Evolutionary conservation across 106 monocot species (phyloP).

Genomic region (Platanthera zijinensis): DNA sequence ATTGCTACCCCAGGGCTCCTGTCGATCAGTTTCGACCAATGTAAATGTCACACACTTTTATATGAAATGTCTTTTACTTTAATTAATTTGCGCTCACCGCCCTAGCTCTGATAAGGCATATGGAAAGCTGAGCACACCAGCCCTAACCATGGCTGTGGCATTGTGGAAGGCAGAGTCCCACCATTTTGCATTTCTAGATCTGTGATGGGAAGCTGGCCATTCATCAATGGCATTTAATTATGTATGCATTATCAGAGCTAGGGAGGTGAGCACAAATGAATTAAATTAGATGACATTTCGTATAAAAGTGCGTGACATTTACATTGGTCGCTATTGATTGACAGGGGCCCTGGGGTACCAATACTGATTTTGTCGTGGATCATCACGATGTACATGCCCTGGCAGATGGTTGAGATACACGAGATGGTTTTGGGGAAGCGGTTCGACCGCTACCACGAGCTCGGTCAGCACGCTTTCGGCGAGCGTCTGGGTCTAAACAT

Average conservation of each 20-base stretch:
- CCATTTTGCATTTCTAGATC: constrained; percentile 7
- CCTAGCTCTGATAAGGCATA: constrained; percentile 7
- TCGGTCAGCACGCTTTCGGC: constrained; percentile 67
- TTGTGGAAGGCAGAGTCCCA: constrained; percentile 11
- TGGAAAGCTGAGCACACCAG: constrained; percentile 1
- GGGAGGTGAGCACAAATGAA: background rate
- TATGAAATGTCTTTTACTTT: no score
- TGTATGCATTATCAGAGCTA: constrained; percentile 1
- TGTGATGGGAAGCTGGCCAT: constrained; percentile 1
- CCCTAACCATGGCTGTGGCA: constrained; percentile 3
- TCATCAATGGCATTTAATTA: background rate
- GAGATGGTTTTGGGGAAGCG: constrained; percentile 68
- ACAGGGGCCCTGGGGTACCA: constrained; percentile 53
- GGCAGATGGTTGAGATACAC: constrained; percentile 88
- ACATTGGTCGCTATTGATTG: background rate
- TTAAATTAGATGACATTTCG: no score
- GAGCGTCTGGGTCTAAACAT: constrained; percentile 64
- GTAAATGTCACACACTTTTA: no score
- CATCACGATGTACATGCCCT: constrained; percentile 60
- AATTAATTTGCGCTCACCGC: background rate
- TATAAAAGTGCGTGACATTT: no score
- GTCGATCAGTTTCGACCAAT: background rate
- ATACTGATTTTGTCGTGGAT: constrained; percentile 52
- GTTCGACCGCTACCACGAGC: constrained; percentile 60
- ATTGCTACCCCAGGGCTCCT: constrained; percentile 57